Percentiles rank a stretch among this genome's conserved stretches.
phyloP scores from a whole-genome alignment of 441 rosid species.

The Melastoma candidum region DNA sequence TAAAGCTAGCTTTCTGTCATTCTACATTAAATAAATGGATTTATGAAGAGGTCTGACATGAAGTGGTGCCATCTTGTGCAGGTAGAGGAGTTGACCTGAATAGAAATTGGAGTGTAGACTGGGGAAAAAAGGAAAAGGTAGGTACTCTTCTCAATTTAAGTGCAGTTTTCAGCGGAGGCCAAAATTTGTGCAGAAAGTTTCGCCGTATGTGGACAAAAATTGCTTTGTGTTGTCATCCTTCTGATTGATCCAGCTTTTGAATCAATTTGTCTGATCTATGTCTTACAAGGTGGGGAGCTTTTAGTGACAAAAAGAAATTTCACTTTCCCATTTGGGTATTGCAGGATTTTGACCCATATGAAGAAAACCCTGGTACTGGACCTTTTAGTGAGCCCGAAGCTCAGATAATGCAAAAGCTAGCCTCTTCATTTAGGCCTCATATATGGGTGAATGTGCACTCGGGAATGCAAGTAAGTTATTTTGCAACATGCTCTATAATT shows the following conservation, averaged over 20 bases:
- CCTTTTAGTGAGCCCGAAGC: conserved; percentile 96
- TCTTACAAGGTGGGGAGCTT: no score
- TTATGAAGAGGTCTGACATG: neutral
- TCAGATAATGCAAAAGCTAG: conserved; percentile 89
- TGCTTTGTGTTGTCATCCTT: neutral
- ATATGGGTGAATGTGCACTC: conserved; percentile 95
- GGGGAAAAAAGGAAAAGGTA: conserved; percentile 99
- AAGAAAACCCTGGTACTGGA: conserved; percentile 95
- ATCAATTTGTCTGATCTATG: no score
- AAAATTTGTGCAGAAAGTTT: neutral
- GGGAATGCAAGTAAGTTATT: conserved; percentile 82
- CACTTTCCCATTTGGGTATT: conserved; percentile 12
- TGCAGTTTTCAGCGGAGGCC: conserved; percentile 2
- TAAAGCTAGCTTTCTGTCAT: neutral
- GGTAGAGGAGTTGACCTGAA: conserved; percentile 99
- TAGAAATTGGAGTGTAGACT: conserved; percentile 96
- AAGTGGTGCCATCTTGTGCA: conserved; percentile 17
- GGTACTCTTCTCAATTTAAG: conserved; percentile 1
- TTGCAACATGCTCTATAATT: neutral
- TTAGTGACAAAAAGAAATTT: conserved; percentile 3
- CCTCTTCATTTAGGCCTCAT: conserved; percentile 88
- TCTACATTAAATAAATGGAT: neutral
- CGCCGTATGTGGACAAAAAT: neutral
- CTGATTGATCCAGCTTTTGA: neutral
- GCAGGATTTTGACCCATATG: conserved; percentile 95